Conservation (phyloP, 305 asterid species). For the Stenogyne calaminthoides region DNA sequence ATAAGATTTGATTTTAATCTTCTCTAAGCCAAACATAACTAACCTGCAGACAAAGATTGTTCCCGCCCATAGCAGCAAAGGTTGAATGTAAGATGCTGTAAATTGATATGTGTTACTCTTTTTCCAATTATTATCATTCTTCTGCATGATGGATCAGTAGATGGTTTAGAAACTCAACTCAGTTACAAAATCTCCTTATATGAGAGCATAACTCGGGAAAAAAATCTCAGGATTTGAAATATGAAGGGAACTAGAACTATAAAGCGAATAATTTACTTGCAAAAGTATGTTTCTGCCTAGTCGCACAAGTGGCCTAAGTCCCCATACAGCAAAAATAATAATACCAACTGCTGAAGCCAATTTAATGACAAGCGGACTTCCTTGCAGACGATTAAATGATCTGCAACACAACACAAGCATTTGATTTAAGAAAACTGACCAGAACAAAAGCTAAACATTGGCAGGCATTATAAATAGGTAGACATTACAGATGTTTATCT, state of each 20-base stretch:
- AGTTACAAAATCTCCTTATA: conserved; percentile 13
- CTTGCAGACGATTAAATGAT: conserved; percentile 60
- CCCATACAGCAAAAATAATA: conserved; percentile 80
- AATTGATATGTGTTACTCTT: conserved; percentile 73
- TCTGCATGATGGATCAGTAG: conserved; percentile 31
- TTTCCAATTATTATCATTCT: conserved; percentile 53
- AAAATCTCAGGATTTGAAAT: conserved; percentile 17
- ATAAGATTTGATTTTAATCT: conserved; percentile 17
- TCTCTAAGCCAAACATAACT: conserved; percentile 28
- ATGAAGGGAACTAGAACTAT: conserved; percentile 24
- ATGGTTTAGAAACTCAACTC: conserved; percentile 19
- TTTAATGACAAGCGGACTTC: conserved; percentile 56
- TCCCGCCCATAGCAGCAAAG: conserved; percentile 85
- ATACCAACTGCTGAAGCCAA: conserved; percentile 82
- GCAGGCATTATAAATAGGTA: conserved; percentile 13
- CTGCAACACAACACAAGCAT: conserved; percentile 56
- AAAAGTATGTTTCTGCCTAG: conserved; percentile 65
- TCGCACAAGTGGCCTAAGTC: conserved; percentile 76
- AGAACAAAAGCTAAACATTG: conserved; percentile 8
- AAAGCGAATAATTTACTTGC: conserved; percentile 62
- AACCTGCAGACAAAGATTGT: conserved; percentile 92
- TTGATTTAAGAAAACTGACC: conserved; percentile 27
- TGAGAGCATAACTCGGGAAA: conserved; percentile 4
- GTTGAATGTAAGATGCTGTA: conserved; percentile 77
- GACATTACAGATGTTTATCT: not conserved